Evolutionary conservation across 768 basidiomycete genomes (phyloP).

Genomic region (Cubamyces lactineus): DNA sequence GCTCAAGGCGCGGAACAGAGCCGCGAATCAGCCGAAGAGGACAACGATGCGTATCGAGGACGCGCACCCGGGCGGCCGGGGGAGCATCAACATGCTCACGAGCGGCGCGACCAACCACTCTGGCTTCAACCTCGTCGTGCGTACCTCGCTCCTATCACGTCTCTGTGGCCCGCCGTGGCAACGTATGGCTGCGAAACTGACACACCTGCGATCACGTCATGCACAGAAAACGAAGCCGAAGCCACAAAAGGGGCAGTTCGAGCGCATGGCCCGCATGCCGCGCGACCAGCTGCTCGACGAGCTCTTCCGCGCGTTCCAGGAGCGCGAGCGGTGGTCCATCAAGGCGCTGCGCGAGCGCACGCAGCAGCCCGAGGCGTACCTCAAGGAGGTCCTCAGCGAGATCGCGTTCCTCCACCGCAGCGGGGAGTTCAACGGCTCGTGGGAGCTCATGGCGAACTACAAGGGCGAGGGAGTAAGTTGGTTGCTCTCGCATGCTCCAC

Average conservation of each 20-base stretch:
- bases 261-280: conserved; percentile 91
- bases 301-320: conserved; percentile 77
- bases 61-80: conserved; percentile 67
- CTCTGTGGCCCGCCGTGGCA: not conserved
- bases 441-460: conserved; percentile 78
- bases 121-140: conserved; percentile 70
- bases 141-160: conserved; percentile 32
- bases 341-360: conserved; percentile 76
- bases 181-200: conserved; percentile 6
- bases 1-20: conserved; percentile 66
- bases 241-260: conserved; percentile 69
- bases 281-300: conserved; percentile 85
- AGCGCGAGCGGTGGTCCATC: conserved; percentile 82
- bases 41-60: conserved; percentile 79
- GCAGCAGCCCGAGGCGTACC: conserved; percentile 84
- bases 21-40: conserved; percentile 66
- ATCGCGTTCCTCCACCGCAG: conserved; percentile 77
- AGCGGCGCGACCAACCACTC: conserved; percentile 69
- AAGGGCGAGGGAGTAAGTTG: conserved; percentile 61
- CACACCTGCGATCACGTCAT: conserved; percentile 11
- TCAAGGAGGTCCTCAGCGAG: conserved; percentile 80
- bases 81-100: conserved; percentile 76
- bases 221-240: conserved; percentile 68
- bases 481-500: not conserved
- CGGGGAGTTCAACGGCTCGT: conserved; percentile 80